Evolutionary conservation across 768 basidiomycete genomes (phyloP), one percentile per base, ranked within the genome.

Genomic region (Clavulina sp.): DNA sequence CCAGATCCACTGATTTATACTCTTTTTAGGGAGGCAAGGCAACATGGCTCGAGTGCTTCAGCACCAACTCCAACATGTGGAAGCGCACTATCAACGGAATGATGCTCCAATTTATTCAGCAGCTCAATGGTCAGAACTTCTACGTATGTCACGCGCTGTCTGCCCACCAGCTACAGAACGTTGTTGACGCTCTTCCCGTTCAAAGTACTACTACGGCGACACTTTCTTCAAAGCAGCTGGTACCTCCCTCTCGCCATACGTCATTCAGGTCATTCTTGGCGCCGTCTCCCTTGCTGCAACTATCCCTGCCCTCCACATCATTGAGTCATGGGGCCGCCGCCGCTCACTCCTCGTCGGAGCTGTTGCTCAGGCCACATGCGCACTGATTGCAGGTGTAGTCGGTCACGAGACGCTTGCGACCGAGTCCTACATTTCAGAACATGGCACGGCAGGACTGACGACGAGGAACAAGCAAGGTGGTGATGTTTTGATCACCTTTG

Each of bases 61-160:
- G 79, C 1, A 69, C 71, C 3, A 64, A 75, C 41, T 81, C 83
- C 57, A 65, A 70, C 58, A 63, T 85, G 40, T 83, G 80, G 76
- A 80, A 77, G 63, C 72, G 84, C 50, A 85, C 82, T 13, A 61
- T 69, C 31, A 84, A 84, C 54, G 81, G 83, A n/a, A 81, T 83
- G 77, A 81, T 83, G 77, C 63, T 83, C 41, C 81, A 83, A 57
- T 84, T 84, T 60, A 76, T 86, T 49, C 82, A 85, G 57, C 82
- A 85, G 57, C 31, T 52, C 29, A 81, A 84, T 53, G 82, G 81
- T 13, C 82, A 86, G 63, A 84, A 82, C 61, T 84, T 83, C 64
- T 82, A 81, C 36, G 47, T 47, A 63, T 81, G 80, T 81, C 56
- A 55, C 75, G 63, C 4, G 2, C 4, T 33, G 49, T 23, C n/a